Percentiles rank a stretch among this genome's conserved stretches.
Evolutionary conservation across 108 stramenopile genomes (phyloP).

Genomic region (Poteriospumella lacustris): DNA sequence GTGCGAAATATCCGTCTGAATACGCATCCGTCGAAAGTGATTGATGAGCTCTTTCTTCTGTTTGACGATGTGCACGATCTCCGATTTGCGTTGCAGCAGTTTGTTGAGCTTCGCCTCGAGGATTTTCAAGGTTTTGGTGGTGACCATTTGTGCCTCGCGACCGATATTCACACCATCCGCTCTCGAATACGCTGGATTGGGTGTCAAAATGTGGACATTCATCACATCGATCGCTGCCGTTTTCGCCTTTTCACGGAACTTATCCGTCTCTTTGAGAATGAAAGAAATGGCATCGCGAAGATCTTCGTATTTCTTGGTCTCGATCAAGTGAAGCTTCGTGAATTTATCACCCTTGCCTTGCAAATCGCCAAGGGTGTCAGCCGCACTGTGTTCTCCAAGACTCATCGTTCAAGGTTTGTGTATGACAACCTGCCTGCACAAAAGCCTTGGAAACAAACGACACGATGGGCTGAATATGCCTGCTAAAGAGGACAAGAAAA

Average conservation of each 20-base stretch:
- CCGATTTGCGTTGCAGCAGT: conserved; percentile 55
- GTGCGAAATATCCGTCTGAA: conserved; percentile 53
- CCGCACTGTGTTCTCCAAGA: background rate
- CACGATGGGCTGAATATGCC: too few species aligned
- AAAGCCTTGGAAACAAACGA: too few species aligned
- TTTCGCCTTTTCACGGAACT: conserved; percentile 55
- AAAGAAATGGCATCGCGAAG: conserved; percentile 9
- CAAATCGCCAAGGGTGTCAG: background rate
- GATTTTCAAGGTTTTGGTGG: conserved; percentile 59
- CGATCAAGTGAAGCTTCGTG: background rate
- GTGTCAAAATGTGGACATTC: conserved; percentile 58
- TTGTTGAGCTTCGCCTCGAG: conserved; percentile 65
- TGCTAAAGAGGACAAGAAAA: too few species aligned
- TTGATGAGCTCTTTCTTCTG: conserved; percentile 60
- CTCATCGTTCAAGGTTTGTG: background rate
- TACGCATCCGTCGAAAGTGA: conserved; percentile 57
- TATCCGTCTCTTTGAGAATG: conserved; percentile 41
- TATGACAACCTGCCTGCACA: too few species aligned
- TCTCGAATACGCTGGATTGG: conserved; percentile 61
- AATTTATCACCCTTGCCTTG: conserved; percentile 30
- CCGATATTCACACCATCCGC: conserved; percentile 66
- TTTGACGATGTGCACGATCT: conserved; percentile 55
- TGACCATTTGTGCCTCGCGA: conserved; percentile 60
- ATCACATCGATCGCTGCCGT: conserved; percentile 59
- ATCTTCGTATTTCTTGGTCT: conserved; percentile 3